Base-by-base conservation (phyloP, 2,329 filamentous ascomycete species). In the Fusarium sp. region DNA sequence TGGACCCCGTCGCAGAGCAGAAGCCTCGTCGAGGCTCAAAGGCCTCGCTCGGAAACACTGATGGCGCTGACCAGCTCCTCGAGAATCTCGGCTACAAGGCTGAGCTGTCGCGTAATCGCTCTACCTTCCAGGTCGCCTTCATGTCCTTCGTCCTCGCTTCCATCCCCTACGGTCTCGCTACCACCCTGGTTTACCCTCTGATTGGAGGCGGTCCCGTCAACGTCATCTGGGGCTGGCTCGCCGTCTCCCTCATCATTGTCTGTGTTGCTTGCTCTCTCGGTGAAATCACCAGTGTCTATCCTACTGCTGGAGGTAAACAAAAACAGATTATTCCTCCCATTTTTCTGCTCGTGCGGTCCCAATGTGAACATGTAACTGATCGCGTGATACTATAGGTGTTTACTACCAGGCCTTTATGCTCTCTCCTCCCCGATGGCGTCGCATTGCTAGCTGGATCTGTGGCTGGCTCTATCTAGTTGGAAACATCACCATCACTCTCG, bases 391-490 rank as follows among this genome's bases (percentile, higher is more conserved):
- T 33, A 15, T 6, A 67, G 65, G 83, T 65, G 92, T 93, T 58
- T 94, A 94, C 82, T 94, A 93, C 80, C 92, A 93, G 82, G 90
- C 91, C 6, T 94, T 92, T 77, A 93, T 93, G 88, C 86, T 94
- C 10, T 87, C 92, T 0, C 86, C 90, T 18, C 79, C 86, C n/a
- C 80, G 80, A 19, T 91, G 88, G 82, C 89, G 91, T 56, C 88
- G 86, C 39, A 82, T 92, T 14, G 85, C 91, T 16, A 90, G 90
- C 29, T 94, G 90, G 89, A 88, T 92, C 65, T 92, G 89, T 71
- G 92, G 92, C 63, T 94, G 85, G 84, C 27, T 88, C 84, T 78
- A 79, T 88, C 79, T 91, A 54, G 90, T 90, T 38, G 91, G 91
- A 41, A 93, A 92, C 89, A 90, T 92, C 74, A 89, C 89, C 35